Base-by-base conservation (phyloP, 2,329 filamentous ascomycete genomes). In the Penicillium fuscoglaucum region DNA sequence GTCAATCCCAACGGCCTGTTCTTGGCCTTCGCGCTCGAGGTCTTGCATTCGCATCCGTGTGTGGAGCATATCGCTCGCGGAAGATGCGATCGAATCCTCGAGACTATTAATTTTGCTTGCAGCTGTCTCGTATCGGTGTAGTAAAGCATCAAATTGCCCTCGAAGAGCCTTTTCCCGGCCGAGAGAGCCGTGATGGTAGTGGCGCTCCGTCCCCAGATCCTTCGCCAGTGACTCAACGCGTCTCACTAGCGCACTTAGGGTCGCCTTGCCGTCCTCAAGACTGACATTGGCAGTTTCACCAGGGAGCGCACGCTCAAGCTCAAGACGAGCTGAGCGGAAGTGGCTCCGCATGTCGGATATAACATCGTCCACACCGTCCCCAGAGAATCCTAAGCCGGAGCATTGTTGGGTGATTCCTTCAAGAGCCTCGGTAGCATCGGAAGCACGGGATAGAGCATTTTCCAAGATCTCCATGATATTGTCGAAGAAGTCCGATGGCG, bases 51-150 rank as follows among this genome's bases (percentile, higher is more conserved):
- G 69, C 68, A 79, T 77, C 44, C 78, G 69, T n/a, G 74, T 71
- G 45, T 78, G 73, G 6, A 79, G 68, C 71, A 80, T 76, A 53
- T 80, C 77, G 24, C 76, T 70, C 6, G 76, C 74, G n/a, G 77
- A 76, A n/a, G 72, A 71, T 37, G 77, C 72, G 35, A 76, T 71
- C 0, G 70, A 68, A 12, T 73, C 68, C 61, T 80, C 77, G 6
- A 80, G 65, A 12, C 70, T 70, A 13, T 65, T 63, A 44, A 77
- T 72, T 52, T 75, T 75, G 28, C 68, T 70, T 29, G 68, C 70
- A 6, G 74, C 72, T 19, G 70, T 68, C 51, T 79, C 74, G 33
- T 75, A 71, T 21, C 74, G 71, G 35, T 69, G 55, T 21, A 79
- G 61, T n/a, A 76, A 66, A 43, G 70, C 69, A 48, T 80, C 74